phyloP scores from a whole-genome alignment of 2,329 filamentous ascomycete species.

The Gyromitra esculenta region DNA sequence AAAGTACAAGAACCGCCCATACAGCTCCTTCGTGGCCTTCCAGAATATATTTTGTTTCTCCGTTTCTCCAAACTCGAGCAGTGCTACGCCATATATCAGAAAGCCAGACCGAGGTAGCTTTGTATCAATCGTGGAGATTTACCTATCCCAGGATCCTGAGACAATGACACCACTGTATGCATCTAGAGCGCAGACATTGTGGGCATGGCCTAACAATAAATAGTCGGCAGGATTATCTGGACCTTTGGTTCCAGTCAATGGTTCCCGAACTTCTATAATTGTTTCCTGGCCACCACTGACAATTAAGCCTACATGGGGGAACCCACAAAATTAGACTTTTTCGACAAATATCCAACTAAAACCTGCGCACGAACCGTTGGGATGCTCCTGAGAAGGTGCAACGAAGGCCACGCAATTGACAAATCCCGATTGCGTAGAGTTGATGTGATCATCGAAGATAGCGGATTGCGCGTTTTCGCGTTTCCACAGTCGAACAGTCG shows the following conservation, averaged over 20 bases:
- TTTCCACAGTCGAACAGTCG: slow-evolving; percentile 87
- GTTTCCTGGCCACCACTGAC: slow-evolving; percentile 90
- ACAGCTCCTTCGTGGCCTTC: slow-evolving; percentile 82
- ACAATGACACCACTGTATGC: slow-evolving; percentile 80
- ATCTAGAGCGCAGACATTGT: slow-evolving; percentile 89
- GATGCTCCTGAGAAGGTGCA: slow-evolving; percentile 72
- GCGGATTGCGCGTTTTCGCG: slow-evolving; percentile 69
- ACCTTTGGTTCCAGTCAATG: slow-evolving; percentile 61
- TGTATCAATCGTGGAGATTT: slow-evolving; percentile 59
- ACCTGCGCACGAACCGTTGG: slow-evolving; percentile 63
- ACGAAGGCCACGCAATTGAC: slow-evolving; percentile 86
- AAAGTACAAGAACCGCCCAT: slow-evolving; percentile 89
- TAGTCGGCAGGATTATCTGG: slow-evolving; percentile 75
- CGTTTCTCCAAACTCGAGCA: slow-evolving; percentile 86
- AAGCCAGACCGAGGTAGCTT: neutral
- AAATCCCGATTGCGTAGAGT: slow-evolving; percentile 82
- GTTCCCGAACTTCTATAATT: slow-evolving; percentile 87
- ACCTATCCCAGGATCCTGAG: slow-evolving; percentile 92
- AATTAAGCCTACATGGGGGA: slow-evolving; percentile 70
- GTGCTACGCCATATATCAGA: slow-evolving; percentile 52
- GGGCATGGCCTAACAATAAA: slow-evolving; percentile 82
- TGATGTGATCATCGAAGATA: slow-evolving; percentile 78
- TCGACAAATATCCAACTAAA: neutral
- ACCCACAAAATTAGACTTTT: slow-evolving; percentile 16
- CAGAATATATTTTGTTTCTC: slow-evolving; percentile 79